Percentiles rank a stretch among this genome's conserved stretches.
These are phyloP conservation scores for Globisporangium yorkense DNA, from an alignment of 352 stramenopile species.

Conservation along the genomic window DNA sequence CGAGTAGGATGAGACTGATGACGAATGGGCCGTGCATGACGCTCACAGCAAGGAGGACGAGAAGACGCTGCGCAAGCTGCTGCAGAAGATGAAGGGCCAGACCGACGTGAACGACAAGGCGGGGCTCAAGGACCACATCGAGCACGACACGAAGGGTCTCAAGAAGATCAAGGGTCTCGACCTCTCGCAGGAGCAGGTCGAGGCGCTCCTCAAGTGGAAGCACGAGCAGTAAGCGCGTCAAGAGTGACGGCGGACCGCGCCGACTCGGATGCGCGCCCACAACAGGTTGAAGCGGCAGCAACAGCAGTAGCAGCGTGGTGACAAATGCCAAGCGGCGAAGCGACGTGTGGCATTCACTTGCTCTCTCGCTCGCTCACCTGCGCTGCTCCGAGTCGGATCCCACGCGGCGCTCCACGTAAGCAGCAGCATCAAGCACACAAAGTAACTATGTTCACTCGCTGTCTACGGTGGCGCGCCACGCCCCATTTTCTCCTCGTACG, in stretches of 20 bases:
- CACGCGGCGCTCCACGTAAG: not conserved
- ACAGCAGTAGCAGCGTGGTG: not conserved
- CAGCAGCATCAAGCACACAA: not conserved
- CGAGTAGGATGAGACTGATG: too few species aligned
- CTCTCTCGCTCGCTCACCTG: not conserved
- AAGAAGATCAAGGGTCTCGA: constrained; percentile 58
- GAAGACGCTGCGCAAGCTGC: constrained; percentile 78
- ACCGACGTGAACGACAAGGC: constrained; percentile 53
- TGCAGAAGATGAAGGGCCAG: constrained; percentile 86
- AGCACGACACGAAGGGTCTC: constrained; percentile 72
- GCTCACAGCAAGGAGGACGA: constrained; percentile 78
- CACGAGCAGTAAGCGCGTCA: constrained; percentile 61
- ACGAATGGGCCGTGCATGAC: not conserved
- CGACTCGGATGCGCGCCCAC: not conserved
- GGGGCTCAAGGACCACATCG: constrained; percentile 65
- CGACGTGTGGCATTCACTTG: not conserved
- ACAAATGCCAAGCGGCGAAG: not conserved
- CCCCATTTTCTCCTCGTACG: too few species aligned
- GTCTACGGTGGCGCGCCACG: too few species aligned
- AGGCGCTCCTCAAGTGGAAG: constrained; percentile 87
- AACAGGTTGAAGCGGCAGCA: not conserved
- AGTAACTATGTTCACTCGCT: not conserved
- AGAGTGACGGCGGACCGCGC: too few species aligned
- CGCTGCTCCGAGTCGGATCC: not conserved
- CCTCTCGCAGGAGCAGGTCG: constrained; percentile 59